phyloP scores from a whole-genome alignment of 2,329 filamentous ascomycete genomes.

The Metarhizium sp. region DNA sequence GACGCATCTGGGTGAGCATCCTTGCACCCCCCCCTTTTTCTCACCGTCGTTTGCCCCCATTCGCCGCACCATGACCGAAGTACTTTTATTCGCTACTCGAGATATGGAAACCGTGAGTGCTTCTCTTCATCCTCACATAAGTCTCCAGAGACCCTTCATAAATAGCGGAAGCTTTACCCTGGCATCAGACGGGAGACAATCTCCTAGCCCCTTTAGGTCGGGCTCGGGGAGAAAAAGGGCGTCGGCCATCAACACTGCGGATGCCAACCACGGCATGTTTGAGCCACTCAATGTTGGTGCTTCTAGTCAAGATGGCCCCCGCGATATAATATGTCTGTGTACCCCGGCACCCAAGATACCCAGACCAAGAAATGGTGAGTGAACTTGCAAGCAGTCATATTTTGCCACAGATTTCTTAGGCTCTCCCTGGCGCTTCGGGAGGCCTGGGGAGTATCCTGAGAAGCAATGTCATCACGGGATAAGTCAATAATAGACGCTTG shows the following conservation, averaged over 20 bases:
- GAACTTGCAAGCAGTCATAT: neutral
- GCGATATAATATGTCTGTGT: conserved; percentile 46
- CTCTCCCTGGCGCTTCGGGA: neutral
- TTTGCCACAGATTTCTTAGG: neutral
- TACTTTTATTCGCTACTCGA: conserved; percentile 14
- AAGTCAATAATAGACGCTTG: neutral
- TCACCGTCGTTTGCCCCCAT: conserved; percentile 1
- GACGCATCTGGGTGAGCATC: conserved; percentile 3
- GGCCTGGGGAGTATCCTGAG: neutral
- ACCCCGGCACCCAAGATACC: conserved; percentile 48
- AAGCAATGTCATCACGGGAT: neutral
- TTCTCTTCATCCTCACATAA: conserved; percentile 12
- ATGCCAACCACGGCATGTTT: conserved; percentile 28
- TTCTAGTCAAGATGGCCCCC: conserved; percentile 19
- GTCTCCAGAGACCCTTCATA: conserved; percentile 12
- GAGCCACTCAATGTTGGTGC: conserved; percentile 20
- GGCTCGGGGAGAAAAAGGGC: conserved; percentile 30
- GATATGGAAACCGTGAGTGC: conserved; percentile 13
- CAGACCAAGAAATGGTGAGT: conserved; percentile 49
- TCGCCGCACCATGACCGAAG: conserved; percentile 13
- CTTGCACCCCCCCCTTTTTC: conserved; percentile 1
- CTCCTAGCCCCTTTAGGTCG: conserved; percentile 6
- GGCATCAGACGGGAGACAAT: conserved; percentile 5
- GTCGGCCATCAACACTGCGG: conserved; percentile 34
- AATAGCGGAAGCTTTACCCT: conserved; percentile 4